These are phyloP conservation scores for Ogataea nakhonphanomensis DNA, from an alignment of 805 yeast species.

Conservation along the genomic window DNA sequence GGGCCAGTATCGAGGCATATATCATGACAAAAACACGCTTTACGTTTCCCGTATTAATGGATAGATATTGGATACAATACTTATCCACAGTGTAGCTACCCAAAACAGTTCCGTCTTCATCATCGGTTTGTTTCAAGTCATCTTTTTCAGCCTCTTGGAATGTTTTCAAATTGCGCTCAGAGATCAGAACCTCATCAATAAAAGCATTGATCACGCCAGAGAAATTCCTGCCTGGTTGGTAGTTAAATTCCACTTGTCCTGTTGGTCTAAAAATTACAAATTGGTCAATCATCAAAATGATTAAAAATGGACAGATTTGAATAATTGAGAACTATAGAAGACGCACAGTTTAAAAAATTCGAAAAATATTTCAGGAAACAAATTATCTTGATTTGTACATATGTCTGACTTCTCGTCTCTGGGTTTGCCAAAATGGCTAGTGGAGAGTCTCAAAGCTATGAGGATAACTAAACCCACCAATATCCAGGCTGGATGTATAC, in stretches of 20 bases:
- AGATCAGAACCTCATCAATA: conserved; percentile 46
- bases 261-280: conserved; percentile 47
- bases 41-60: conserved; percentile 35
- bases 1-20: conserved; percentile 36
- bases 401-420: conserved; percentile 35
- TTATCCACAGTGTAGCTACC: conserved; percentile 36
- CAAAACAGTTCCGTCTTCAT: conserved; percentile 18
- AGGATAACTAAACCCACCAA: conserved; percentile 78
- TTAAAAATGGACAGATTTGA: not conserved
- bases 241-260: conserved; percentile 51
- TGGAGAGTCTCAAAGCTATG: conserved; percentile 78
- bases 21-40: conserved; percentile 41
- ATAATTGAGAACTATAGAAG: too few relatives aligned
- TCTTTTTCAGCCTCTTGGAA: conserved; percentile 18
- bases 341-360: too few relatives aligned
- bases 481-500: conserved; percentile 87
- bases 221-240: conserved; percentile 37
- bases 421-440: conserved; percentile 85
- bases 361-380: not conserved
- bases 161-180: conserved; percentile 32
- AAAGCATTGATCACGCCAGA: conserved; percentile 44
- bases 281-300: conserved; percentile 41
- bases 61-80: conserved; percentile 43
- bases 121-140: conserved; percentile 23
- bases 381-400: not conserved